Evolutionary conservation across 2,329 filamentous ascomycete genomes (phyloP), one percentile per base, ranked within the genome.

Genomic region (Botrytis elliptica): DNA sequence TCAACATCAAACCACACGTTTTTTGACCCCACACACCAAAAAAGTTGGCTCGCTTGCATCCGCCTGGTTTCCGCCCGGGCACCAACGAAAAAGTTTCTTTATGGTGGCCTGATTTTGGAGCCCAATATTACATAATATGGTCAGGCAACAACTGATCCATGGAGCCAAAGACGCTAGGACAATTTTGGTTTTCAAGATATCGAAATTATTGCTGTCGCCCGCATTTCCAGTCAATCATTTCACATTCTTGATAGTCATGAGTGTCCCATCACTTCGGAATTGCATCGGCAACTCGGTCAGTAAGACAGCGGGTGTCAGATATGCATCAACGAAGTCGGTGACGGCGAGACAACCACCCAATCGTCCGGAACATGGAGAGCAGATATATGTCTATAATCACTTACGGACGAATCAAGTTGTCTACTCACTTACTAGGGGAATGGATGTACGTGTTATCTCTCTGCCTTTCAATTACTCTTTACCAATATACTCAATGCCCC

Each of bases 301-400:
- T 7, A 71, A 44, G 38, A 63, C 68, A 46, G 55, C 40, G 36
- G 70, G 73, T 57, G 70, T 72, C 22, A 73, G 76, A 33, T 70
- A 74, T 73, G 71, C 74, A 29, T 76, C 76, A 12, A 75, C 73
- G 40, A 65, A 29, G 22, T 68, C 65, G n/a, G 65, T 68, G 65
- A 68, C 65, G 22, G 20, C n/a, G 57, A 49, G 42, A 55, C 42
- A 70, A 42, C 46, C 42, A 33, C 69, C 60, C 42, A 74, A 67
- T 52, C 55, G 71, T 71, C 74, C 75, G 33, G 79, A 80, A 73
- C 79, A 82, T 75, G 83, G 83, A 38, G 78, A 77, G 46, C 76
- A 81, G 65, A 82, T 84, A 76, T 84, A 79, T 73, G 81, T 84
- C 71, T 84, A 79, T 77, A 80, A 79, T 73, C 82, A 84, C 70